Percentiles rank a stretch among this genome's conserved stretches.
These are phyloP conservation scores for Moricandia arvensis DNA, from an alignment of 345 rosid species.

Conservation along the genomic window DNA sequence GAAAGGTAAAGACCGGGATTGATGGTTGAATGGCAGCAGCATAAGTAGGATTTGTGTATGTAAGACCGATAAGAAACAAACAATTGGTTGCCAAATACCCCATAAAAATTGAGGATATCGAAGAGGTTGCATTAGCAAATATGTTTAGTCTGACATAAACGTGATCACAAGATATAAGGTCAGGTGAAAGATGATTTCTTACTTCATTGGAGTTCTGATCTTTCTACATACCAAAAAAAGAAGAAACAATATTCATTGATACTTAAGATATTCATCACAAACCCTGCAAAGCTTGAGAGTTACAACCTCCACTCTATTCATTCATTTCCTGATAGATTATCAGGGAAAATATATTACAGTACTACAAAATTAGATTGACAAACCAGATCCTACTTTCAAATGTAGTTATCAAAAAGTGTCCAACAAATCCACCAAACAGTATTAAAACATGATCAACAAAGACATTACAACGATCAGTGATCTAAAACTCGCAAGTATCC, in stretches of 20 bases:
- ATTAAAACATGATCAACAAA: not conserved
- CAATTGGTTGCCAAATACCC: conserved; percentile 98
- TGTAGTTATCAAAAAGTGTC: not conserved
- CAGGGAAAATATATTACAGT: not conserved
- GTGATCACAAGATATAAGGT: conserved; percentile 9
- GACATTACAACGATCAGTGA: not conserved
- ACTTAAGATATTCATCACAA: conserved; percentile 2
- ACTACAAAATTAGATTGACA: not conserved
- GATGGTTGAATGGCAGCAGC: conserved; percentile 99
- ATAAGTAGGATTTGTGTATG: conserved; percentile 94
- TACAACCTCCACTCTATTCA: not conserved
- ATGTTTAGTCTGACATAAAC: conserved; percentile 11
- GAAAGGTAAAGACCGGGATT: conserved; percentile 94
- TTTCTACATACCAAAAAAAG: conserved; percentile 53
- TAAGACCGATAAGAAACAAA: conserved; percentile 92
- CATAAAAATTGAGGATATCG: conserved; percentile 36
- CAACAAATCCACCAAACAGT: not conserved
- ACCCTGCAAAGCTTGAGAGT: not conserved
- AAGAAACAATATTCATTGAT: conserved; percentile 2
- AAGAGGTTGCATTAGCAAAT: not conserved
- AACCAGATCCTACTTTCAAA: conserved; percentile 13
- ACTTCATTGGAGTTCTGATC: conserved; percentile 80
- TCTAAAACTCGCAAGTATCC: not conserved
- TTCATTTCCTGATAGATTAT: not conserved
- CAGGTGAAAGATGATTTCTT: conserved; percentile 28